A percentile compares a stretch with the other conserved stretches of the same genome.
phyloP scores from a whole-genome alignment of 2,329 filamentous ascomycete genomes.

The Aspergillus bombycis region DNA sequence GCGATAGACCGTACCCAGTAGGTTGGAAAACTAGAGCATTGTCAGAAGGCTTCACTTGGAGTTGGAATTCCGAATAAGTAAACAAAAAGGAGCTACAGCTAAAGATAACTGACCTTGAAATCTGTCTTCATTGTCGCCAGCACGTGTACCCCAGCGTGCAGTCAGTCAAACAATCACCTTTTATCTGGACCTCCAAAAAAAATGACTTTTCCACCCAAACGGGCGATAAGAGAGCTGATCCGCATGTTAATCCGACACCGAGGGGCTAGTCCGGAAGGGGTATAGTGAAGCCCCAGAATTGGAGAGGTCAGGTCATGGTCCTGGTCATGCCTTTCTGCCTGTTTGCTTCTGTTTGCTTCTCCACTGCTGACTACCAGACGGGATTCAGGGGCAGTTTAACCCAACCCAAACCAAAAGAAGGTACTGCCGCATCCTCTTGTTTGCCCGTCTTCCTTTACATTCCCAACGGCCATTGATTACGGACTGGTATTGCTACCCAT shows the following conservation, averaged over 20 bases:
- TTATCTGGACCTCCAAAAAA: slow-evolving; percentile 22
- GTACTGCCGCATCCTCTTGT: slow-evolving; percentile 12
- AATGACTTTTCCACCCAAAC: slow-evolving; percentile 22
- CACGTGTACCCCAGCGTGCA: slow-evolving; percentile 23
- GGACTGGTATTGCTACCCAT: not conserved
- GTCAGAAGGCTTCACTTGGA: not conserved
- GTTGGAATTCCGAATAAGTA: not conserved
- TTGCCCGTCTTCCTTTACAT: slow-evolving; percentile 19
- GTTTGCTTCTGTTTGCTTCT: slow-evolving; percentile 21
- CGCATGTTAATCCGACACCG: slow-evolving; percentile 31
- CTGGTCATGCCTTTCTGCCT: slow-evolving; percentile 17
- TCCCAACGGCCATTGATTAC: slow-evolving; percentile 14
- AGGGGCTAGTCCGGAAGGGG: slow-evolving; percentile 27
- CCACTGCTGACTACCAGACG: slow-evolving; percentile 7
- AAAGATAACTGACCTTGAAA: slow-evolving; percentile 73
- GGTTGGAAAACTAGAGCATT: slow-evolving; percentile 80
- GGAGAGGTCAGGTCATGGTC: slow-evolving; percentile 11
- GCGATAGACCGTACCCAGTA: slow-evolving; percentile 97
- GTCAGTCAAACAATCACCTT: slow-evolving; percentile 24
- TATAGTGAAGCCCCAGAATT: slow-evolving; percentile 33
- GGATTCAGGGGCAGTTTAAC: slow-evolving; percentile 38
- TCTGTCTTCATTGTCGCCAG: slow-evolving; percentile 85
- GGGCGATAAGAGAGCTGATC: slow-evolving; percentile 31
- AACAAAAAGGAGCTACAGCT: not conserved
- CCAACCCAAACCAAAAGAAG: slow-evolving; percentile 22